Base-by-base conservation (phyloP, 768 basidiomycete species). In the Crepidotus variabilis region DNA sequence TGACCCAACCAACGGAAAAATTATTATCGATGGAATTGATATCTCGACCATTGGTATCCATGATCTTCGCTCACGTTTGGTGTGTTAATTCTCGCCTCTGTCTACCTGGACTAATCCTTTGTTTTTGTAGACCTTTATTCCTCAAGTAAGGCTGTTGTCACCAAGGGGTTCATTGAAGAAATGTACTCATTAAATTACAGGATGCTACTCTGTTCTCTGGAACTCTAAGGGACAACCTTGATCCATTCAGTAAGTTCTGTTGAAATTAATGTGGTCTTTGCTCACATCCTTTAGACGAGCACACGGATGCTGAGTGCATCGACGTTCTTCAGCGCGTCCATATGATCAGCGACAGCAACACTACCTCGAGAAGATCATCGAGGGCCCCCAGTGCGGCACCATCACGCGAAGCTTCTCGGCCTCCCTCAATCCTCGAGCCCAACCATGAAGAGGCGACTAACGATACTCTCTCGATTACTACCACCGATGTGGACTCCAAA, bases 11-110 rank as follows among this genome's bases (percentile, higher is more conserved):
- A 74, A 73, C 14, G 94, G 94, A 0, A 78, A 78, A 21, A 93
- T 97, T 51, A 28, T 90, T 47, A 85, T 96, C 18, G 94, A 94
- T 59, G 94, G 92, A 4, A 86, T 95, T 56, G 93, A 95, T 64
- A 92, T 94, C 51, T 86, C 87, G 1, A 86, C 75, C 2, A 94
- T 97, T 55, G 92, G 93, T 11, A 71, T 94, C 16, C 84, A 92
- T 64, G 93, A 94, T 66, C 66, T 95, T 59, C 79, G 90, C n/a
- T 87, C 88, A 1, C 81, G 86, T 59, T 61, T 90, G 69, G 87
- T 88, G 65, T 66, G 84, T 71, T 6, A 3, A 22, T 32, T 11
- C 22, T 21, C 47, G 21, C 20, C 58, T 55, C 18, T 21, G 43
- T 21, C 60, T 28, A 61, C 16, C 11, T 33, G 9, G 49, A 0